phyloP scores from a whole-genome alignment of 2,329 filamentous ascomycete genomes.

The Atkinsonella texensis region DNA sequence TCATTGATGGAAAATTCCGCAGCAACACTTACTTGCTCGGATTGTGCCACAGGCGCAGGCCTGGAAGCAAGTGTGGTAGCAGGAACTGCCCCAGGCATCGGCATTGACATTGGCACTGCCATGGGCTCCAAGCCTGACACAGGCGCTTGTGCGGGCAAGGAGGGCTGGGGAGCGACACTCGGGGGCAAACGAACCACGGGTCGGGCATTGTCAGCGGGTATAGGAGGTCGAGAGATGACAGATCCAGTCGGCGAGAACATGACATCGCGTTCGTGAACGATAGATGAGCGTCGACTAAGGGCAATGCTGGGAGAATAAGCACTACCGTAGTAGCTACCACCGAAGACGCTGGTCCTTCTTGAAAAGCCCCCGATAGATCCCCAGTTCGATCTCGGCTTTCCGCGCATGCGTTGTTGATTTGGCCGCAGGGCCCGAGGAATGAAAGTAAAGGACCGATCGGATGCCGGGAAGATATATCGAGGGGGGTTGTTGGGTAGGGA shows the following conservation, averaged over 20 bases:
- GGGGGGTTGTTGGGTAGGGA: conserved; percentile 71
- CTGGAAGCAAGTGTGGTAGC: neutral
- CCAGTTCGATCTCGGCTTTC: conserved; percentile 61
- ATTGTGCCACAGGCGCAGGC: conserved; percentile 1
- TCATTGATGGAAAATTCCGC: conserved; percentile 34
- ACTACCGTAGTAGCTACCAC: conserved; percentile 58
- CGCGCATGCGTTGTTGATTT: conserved; percentile 67
- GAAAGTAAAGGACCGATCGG: conserved; percentile 92
- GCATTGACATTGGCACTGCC: neutral
- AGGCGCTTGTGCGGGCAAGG: conserved; percentile 13
- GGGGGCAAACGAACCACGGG: conserved; percentile 80
- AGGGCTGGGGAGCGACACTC: conserved; percentile 28
- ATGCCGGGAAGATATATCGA: conserved; percentile 81
- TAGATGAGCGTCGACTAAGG: conserved; percentile 83
- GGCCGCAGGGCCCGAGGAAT: conserved; percentile 88
- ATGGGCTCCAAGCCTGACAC: neutral
- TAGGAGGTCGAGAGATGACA: conserved; percentile 55
- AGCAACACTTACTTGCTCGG: conserved; percentile 8
- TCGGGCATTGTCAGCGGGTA: conserved; percentile 47
- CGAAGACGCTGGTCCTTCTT: conserved; percentile 74
- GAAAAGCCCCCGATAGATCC: conserved; percentile 56
- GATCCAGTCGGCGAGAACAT: conserved; percentile 74
- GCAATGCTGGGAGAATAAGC: conserved; percentile 76
- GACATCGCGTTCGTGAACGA: conserved; percentile 52
- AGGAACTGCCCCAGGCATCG: neutral